Base-by-base conservation (phyloP, 345 rosid genomes). In the Dipteronia sinensis region DNA sequence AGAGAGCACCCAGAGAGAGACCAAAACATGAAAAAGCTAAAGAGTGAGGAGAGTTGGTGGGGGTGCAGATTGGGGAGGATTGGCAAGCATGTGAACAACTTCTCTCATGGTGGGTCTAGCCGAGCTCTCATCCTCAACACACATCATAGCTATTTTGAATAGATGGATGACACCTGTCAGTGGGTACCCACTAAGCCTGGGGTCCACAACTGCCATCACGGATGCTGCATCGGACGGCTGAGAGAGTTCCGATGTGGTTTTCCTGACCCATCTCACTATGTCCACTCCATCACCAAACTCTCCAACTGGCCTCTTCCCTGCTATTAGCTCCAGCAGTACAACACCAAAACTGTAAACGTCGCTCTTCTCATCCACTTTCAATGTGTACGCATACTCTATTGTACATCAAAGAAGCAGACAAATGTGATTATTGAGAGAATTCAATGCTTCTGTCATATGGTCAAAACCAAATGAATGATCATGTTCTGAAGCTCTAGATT, bases 251-350 rank as follows among this genome's bases (percentile, higher is more conserved):
- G 86, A 85, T 16, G 80, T 76, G 12, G 91, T 92, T 80, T 88
- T 90, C 87, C 85, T 84, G 27, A 95, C 95, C 98, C 98, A 95
- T 80, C 93, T 80, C 59, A 95, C 98, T 31, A 95, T 95, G 85
- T 95, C 98, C 76, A 93, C 97, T 15, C 98, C 98, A 11, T 95
- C 98, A n/a, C 95, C 98, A 69, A 95, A 93, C 55, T 90, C 97
- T 40, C 98, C 98, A 34, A 95, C 97, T 0, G 98, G 98, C 88
- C 79, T 91, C 67, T 90, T 86, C 23, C 98, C 98, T 0, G 95
- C 85, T 72, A 95, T 85, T 44, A 95, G 84, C 87, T 95, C 98
- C 82, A 95, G 74, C 66, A 95, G 78, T 62, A 95, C 92, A 0
- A 95, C 98, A 0, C 98, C 98, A 16, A 93, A 93, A 67, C 98